A percentile compares a stretch with the other conserved stretches of the same genome.
Conservation (phyloP, 768 basidiomycete species). For the Tremella mesenterica region DNA sequence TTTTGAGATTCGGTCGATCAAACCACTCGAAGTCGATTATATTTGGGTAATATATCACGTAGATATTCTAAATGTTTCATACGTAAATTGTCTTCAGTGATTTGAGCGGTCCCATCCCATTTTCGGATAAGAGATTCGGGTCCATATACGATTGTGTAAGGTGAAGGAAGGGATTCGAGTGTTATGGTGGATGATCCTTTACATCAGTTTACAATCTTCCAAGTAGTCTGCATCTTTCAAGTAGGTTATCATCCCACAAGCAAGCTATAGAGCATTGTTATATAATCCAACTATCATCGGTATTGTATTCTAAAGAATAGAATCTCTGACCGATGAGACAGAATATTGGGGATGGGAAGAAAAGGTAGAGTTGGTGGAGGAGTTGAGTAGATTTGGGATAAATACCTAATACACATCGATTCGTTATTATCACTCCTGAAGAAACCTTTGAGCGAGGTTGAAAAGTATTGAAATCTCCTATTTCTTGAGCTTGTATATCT, state of each 20-base stretch:
- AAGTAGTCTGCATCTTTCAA: not conserved
- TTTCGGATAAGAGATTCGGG: constrained; percentile 57
- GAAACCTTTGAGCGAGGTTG: constrained; percentile 75
- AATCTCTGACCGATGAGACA: not conserved
- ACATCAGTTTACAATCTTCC: not conserved
- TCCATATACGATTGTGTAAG: constrained; percentile 74
- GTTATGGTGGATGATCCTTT: constrained; percentile 10
- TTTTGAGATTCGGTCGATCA: not conserved
- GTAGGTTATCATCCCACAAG: no score
- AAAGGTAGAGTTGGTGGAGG: not conserved
- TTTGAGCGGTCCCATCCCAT: constrained; percentile 78
- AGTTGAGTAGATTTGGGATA: not conserved
- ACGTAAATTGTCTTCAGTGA: constrained; percentile 73
- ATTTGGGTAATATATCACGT: constrained; percentile 57
- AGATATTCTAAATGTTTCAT: constrained; percentile 86
- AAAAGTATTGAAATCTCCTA: constrained; percentile 80
- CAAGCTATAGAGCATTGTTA: not conserved
- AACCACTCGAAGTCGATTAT: constrained; percentile 1
- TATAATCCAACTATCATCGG: not conserved
- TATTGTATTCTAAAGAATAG: not conserved
- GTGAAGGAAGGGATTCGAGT: constrained; percentile 5
- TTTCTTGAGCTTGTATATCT: constrained; percentile 79
- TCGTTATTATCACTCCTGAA: constrained; percentile 67
- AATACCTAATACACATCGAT: constrained; percentile 69
- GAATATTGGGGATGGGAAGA: not conserved